Base-by-base conservation (phyloP, 768 basidiomycete species). In the Candolleomyces efflorescens region DNA sequence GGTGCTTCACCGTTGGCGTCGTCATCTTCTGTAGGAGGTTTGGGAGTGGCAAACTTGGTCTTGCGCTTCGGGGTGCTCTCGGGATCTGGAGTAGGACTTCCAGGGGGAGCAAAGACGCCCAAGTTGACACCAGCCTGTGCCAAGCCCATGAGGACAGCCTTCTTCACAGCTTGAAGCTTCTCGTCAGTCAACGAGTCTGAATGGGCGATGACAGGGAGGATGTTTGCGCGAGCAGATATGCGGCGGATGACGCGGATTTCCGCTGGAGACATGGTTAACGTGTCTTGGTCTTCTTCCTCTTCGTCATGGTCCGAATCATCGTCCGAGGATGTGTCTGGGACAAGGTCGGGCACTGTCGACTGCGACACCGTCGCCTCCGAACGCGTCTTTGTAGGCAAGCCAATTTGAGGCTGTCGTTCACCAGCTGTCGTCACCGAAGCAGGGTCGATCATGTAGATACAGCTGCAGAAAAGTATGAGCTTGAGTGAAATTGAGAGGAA, bases 361-460 rank as follows among this genome's bases (percentile, higher is more conserved):
- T 77, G 72, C 5, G 83, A 83, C 53, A 89, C 74, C 0, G 84
- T 86, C 37, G 83, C 76, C 61, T 89, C 85, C n/a, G 89, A 90
- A 48, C 80, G 83, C 44, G 82, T 78, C 66, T 80, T 82, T 37
- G 71, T 69, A 9, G 84, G 84, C 15, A 78, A 65, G 4, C 79
- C 72, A 2, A 80, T 76, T 55, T 75, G 73, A 1, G 76, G 77
- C 53, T 78, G 79, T 57, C 84, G 78, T 43, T 81, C 76, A 53
- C 78, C 70, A 36, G 74, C 71, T 3, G 83, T 79, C 76, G 83
- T 78, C 63, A 92, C 81, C 15, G 87, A 84, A 23, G 81, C 71
- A 12, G 92, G 91, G 65, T 93, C 90, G 65, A 92, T 80, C 82
- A 92, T 80, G 71, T 94, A 93, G 59, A 94, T 89, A 68, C 88